Percentiles rank a stretch among this genome's conserved stretches.
Conservation (phyloP, 1,284 basidiomycete genomes). For the Ceratobasidium sp. region DNA sequence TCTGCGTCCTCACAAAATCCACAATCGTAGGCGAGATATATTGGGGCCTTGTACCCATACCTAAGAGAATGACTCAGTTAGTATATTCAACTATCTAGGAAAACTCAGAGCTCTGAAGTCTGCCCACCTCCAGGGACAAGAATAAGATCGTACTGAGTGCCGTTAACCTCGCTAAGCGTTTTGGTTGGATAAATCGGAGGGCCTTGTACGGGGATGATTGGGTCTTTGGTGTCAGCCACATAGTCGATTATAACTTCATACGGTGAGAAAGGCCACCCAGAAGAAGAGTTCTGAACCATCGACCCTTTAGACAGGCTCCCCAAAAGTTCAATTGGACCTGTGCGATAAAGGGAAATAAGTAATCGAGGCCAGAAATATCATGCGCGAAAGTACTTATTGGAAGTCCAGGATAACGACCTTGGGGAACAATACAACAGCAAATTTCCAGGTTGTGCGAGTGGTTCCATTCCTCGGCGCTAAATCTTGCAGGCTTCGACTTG, state of each 20-base stretch:
- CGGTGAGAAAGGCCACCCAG: conserved; percentile 16
- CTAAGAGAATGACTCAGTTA: not conserved
- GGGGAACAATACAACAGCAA: conserved; percentile 23
- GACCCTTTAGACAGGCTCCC: conserved; percentile 29
- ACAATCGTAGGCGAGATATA: not conserved
- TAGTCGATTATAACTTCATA: conserved; percentile 45
- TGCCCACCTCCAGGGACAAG: conserved; percentile 42
- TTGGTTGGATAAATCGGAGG: conserved; percentile 21
- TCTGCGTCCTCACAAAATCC: conserved; percentile 28
- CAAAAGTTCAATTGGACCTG: conserved; percentile 29
- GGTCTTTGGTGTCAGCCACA: conserved; percentile 45
- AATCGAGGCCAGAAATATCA: not conserved
- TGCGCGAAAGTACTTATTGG: conserved; percentile 15
- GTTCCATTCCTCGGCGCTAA: not conserved
- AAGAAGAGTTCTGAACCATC: conserved; percentile 3
- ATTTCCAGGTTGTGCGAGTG: conserved; percentile 23
- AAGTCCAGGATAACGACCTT: conserved; percentile 16
- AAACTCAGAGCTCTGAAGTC: too few species aligned
- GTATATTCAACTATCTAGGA: not conserved
- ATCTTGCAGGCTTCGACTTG: too few species aligned
- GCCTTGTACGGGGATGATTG: conserved; percentile 5
- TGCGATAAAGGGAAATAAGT: not conserved
- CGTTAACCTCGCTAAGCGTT: conserved; percentile 24
- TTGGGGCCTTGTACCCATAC: not conserved
- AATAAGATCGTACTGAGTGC: conserved; percentile 40